phyloP scores from a whole-genome alignment of 2,329 filamentous ascomycete species.

The Calonectria ilicicola region DNA sequence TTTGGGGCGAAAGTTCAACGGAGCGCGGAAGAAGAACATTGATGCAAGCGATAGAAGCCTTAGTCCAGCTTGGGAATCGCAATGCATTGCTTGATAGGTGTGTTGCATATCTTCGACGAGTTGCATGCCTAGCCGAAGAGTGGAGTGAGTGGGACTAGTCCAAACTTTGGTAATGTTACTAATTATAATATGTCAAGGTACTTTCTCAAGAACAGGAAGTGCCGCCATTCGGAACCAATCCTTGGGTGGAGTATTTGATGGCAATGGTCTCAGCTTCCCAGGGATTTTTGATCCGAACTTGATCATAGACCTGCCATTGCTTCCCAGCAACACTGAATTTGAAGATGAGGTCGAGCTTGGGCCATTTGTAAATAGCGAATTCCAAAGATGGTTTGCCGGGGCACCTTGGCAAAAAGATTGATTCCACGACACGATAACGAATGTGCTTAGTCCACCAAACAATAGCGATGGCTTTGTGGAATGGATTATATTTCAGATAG shows the following conservation, averaged over 20 bases:
- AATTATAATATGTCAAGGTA: neutral
- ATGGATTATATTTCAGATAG: no score
- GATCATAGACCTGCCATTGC: neutral
- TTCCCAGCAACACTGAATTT: neutral
- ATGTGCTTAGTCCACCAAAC: no score
- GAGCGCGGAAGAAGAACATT: neutral
- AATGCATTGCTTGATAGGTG: neutral
- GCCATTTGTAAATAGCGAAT: constrained; percentile 1
- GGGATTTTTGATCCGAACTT: neutral
- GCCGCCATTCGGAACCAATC: neutral
- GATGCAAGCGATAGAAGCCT: neutral
- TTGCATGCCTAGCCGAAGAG: neutral
- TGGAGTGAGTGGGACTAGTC: neutral
- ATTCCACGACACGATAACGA: neutral
- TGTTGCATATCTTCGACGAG: neutral
- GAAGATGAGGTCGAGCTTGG: constrained; percentile 13
- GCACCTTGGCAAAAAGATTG: neutral
- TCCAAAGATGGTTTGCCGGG: constrained; percentile 7
- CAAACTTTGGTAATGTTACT: neutral
- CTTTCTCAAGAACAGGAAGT: neutral
- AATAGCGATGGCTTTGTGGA: no score
- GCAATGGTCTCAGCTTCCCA: neutral
- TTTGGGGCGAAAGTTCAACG: neutral
- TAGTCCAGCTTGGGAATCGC: neutral
- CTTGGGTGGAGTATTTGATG: neutral